Conservation (phyloP, 2,329 filamentous ascomycete species). For the Fusarium decemcellulare region DNA sequence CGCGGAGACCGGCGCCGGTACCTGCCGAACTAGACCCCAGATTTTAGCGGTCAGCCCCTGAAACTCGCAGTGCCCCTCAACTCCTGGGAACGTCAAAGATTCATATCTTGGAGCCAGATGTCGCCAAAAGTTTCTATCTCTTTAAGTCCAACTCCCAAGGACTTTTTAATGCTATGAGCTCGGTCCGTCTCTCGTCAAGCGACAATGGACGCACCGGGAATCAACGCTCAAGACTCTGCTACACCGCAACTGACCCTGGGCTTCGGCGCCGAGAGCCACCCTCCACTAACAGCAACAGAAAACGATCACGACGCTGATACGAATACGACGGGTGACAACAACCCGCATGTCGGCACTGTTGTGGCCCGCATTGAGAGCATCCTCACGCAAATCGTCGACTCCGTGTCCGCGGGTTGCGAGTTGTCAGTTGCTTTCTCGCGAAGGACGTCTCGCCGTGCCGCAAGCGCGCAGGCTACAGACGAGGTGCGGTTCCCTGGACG, state of each 20-base stretch:
- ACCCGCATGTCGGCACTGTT: slow-evolving; percentile 40
- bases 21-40: slow-evolving; percentile 28
- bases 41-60: slow-evolving; percentile 41
- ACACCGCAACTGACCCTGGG: slow-evolving; percentile 18
- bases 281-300: slow-evolving; percentile 5
- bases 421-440: slow-evolving; percentile 47
- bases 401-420: slow-evolving; percentile 44
- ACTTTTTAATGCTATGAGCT: not conserved
- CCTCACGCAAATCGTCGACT: slow-evolving; percentile 49
- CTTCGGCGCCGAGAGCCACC: slow-evolving; percentile 3
- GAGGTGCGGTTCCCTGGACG: slow-evolving; percentile 63
- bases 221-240: slow-evolving; percentile 17
- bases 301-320: slow-evolving; percentile 31
- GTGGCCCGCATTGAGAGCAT: slow-evolving; percentile 55
- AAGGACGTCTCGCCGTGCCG: slow-evolving; percentile 25
- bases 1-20: slow-evolving; percentile 27
- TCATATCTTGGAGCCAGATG: too few species aligned
- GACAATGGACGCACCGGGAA: slow-evolving; percentile 14
- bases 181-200: not conserved
- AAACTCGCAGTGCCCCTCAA: slow-evolving; percentile 9
- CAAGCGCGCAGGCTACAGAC: slow-evolving; percentile 24
- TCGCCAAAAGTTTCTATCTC: too few species aligned
- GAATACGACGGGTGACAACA: slow-evolving; percentile 37
- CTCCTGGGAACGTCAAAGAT: not conserved
- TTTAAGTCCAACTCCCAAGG: too few species aligned